Evolutionary conservation across 1,284 basidiomycete genomes (phyloP), one percentile per base, ranked within the genome.

Genomic region (Coniophora puteana): DNA sequence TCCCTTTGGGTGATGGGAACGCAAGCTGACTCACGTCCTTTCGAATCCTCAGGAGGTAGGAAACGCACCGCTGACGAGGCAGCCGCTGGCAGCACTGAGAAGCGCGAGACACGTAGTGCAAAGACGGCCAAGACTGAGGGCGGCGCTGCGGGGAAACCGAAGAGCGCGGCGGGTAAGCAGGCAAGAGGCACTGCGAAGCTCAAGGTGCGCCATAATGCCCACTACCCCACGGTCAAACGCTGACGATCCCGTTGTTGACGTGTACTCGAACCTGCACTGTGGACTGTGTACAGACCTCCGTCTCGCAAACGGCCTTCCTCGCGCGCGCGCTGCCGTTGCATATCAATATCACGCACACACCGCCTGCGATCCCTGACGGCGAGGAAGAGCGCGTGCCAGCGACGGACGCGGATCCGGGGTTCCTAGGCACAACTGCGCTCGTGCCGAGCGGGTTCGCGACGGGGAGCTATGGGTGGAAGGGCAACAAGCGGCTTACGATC

Each of bases 391-490:
- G 61, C 8, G 58, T 53, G 1, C 53, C 64, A 16, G 51, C 61
- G 13, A 57, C 68, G 6, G 54, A 65, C 5, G 61, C 58, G 8
- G 86, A 88, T 58, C 68, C 76, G 28, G 83, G 82, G 10, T 71
- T 74, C 54, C 67, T 89, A 47, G 76, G 76, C n/a, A 70, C 65
- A 31, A 57, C 79, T 17, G 71, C 74, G 1, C 67, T 88, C 12
- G 49, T 72, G 3, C 76, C 86, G 1, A 72, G 62, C 41, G 67
- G 72, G 30, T 88, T 89, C 61, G 54, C 66, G 14, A 87, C 85
- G 1, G 84, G 85, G 13, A 85, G 82, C 55, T 87, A 83, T 58
- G 86, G 87, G 5, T 89, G 86, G 86, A 89, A 88, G 56, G 86
- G 82, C 5, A 76, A 62, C 57, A 83, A 82, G 60, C 72, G 79